A percentile compares a stretch with the other conserved stretches of the same genome.
phyloP scores from a whole-genome alignment of 495 filamentous ascomycete genomes.

The Tuber brumale region DNA sequence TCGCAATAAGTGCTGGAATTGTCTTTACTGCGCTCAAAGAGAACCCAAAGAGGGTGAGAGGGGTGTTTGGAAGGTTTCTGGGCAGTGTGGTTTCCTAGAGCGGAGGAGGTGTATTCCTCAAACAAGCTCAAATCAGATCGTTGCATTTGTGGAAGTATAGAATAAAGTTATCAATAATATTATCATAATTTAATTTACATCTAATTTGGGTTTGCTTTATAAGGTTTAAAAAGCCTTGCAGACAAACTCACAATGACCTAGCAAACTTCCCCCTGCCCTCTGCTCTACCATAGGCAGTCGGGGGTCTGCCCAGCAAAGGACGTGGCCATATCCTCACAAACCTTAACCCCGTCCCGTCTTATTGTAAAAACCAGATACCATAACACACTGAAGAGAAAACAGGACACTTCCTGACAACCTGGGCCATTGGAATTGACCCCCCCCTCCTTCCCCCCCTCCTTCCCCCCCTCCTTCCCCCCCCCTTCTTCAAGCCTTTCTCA shows the following conservation, averaged over 20 bases:
- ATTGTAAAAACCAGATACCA: not conserved
- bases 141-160: not conserved
- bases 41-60: slow-evolving; percentile 59
- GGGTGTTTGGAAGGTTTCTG: slow-evolving; percentile 64
- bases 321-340: not conserved
- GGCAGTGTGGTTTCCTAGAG: slow-evolving; percentile 48
- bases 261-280: not conserved
- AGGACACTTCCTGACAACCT: not conserved
- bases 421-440: not conserved
- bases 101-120: slow-evolving; percentile 21
- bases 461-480: not conserved
- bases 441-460: not conserved
- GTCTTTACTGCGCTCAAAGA: slow-evolving; percentile 67
- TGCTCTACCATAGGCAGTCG: not conserved
- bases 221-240: not conserved
- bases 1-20: slow-evolving; percentile 66
- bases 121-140: not conserved
- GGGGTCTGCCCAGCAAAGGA: not conserved
- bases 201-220: not conserved
- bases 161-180: not conserved
- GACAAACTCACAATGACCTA: not conserved
- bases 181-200: not conserved
- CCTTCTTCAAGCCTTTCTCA: not conserved
- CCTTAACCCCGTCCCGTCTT: not conserved
- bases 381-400: not conserved